These are phyloP conservation scores for Bacterosira constricta DNA, from an alignment of 108 stramenopile species.

Conservation along the genomic window DNA sequence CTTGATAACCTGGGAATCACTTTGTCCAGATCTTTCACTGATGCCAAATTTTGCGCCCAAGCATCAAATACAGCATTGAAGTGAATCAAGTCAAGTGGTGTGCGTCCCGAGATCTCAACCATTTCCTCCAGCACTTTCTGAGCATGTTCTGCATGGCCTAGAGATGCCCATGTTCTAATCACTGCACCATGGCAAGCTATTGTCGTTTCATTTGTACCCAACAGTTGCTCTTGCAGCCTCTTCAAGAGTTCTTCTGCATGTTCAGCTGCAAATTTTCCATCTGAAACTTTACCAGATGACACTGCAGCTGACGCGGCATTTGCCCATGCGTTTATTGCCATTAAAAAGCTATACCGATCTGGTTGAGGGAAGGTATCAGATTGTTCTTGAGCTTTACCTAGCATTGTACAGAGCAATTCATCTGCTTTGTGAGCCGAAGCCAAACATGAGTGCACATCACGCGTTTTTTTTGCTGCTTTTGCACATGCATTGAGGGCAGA, in stretches of 20 bases:
- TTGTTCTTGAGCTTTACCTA: conserved; percentile 9
- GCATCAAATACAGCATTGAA: conserved; percentile 44
- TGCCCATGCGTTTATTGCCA: conserved; percentile 32
- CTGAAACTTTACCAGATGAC: conserved; percentile 10
- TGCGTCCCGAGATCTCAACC: conserved; percentile 14
- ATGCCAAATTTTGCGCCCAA: conserved; percentile 34
- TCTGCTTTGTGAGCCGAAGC: conserved; percentile 46
- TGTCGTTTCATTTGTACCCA: conserved; percentile 12
- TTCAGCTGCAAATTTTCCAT: conserved; percentile 18
- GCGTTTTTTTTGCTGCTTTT: conserved; percentile 28
- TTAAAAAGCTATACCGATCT: conserved; percentile 36
- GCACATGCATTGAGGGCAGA: conserved; percentile 55
- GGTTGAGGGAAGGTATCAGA: conserved; percentile 18
- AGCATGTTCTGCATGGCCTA: conserved; percentile 31
- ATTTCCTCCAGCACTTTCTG: conserved; percentile 23
- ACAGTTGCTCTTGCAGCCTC: conserved; percentile 18
- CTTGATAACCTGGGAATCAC: conserved; percentile 17
- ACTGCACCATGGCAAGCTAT: conserved; percentile 30
- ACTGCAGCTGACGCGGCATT: conserved; percentile 25
- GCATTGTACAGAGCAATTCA: conserved; percentile 32
- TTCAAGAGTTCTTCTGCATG: conserved; percentile 21
- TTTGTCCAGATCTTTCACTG: not conserved
- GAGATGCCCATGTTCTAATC: conserved; percentile 22
- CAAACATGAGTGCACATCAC: not conserved
- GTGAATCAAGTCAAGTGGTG: conserved; percentile 25